Conservation (phyloP, 305 asterid genomes). For the Fraxinus sp. region DNA sequence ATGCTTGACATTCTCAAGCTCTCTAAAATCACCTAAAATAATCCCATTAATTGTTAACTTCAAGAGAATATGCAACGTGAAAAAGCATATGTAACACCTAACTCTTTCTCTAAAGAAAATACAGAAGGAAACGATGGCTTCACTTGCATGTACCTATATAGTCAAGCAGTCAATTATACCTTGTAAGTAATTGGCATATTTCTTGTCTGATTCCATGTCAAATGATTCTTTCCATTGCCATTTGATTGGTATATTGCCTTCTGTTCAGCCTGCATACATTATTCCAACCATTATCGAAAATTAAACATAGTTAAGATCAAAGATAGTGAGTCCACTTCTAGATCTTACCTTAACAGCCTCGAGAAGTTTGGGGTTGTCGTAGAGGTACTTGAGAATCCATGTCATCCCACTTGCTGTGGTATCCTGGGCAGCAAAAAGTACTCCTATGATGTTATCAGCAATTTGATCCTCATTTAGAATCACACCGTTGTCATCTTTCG, state of each 20-base stretch:
- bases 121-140: background rate
- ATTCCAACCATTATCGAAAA: background rate
- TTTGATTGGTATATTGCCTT: slow-evolving; percentile 46
- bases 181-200: slow-evolving; percentile 70
- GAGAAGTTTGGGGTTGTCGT: slow-evolving; percentile 57
- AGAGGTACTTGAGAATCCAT: slow-evolving; percentile 82
- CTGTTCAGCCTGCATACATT: slow-evolving; percentile 64
- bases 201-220: slow-evolving; percentile 82
- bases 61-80: background rate
- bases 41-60: background rate
- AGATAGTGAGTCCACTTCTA: background rate
- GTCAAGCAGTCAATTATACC: slow-evolving; percentile 26
- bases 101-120: background rate
- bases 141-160: background rate
- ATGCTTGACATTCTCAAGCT: slow-evolving; percentile 86
- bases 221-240: slow-evolving; percentile 28
- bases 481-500: slow-evolving; percentile 47
- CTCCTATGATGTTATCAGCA: slow-evolving; percentile 83
- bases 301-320: background rate
- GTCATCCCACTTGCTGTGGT: slow-evolving; percentile 86
- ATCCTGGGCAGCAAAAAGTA: slow-evolving; percentile 88
- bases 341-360: slow-evolving; percentile 56
- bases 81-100: background rate
- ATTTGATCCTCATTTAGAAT: slow-evolving; percentile 58
- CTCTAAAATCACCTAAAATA: slow-evolving; percentile 71